Conservation (phyloP, 306 rosid genomes). For the Geum urbanum region DNA sequence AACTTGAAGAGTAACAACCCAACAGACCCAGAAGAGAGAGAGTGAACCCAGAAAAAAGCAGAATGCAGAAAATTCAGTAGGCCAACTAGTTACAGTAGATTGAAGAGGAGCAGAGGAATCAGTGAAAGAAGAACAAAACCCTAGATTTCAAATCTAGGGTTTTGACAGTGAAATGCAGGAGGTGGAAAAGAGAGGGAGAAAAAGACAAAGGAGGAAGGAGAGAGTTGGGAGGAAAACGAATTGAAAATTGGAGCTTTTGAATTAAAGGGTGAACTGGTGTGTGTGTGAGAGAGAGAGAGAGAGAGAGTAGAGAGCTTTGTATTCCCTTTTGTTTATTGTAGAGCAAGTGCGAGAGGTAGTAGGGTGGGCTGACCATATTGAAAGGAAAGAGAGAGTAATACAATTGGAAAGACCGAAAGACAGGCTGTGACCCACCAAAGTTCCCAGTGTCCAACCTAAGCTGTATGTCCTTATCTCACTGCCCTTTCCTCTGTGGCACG, state of each 20-base stretch:
- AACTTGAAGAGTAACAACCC: conserved; percentile 25
- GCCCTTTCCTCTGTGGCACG: conserved; percentile 18
- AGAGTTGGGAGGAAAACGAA: conserved; percentile 28
- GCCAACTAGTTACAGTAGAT: conserved; percentile 20
- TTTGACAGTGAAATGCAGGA: conserved; percentile 58
- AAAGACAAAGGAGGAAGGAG: conserved; percentile 14
- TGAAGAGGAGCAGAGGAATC: conserved; percentile 22
- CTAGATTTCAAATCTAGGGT: conserved; percentile 81
- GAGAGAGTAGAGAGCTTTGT: conserved; percentile 19
- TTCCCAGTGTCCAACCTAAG: conserved; percentile 23
- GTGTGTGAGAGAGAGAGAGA: neutral
- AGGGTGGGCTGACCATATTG: conserved; percentile 20
- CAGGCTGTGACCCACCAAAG: conserved; percentile 36
- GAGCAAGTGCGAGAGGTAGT: conserved; percentile 3
- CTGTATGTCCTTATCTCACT: conserved; percentile 24
- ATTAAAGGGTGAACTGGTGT: conserved; percentile 23
- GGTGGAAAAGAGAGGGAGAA: conserved; percentile 32
- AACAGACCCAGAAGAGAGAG: conserved; percentile 23
- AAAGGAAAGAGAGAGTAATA: conserved; percentile 11
- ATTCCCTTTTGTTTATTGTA: conserved; percentile 12
- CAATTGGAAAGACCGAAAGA: conserved; percentile 16
- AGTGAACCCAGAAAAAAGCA: neutral
- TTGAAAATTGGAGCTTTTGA: conserved; percentile 43
- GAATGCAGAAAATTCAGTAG: conserved; percentile 47
- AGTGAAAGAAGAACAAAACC: conserved; percentile 51